These are phyloP conservation scores for Ustilago shanxiensis DNA, from an alignment of 1,284 basidiomycete species.

Conservation along the genomic window DNA sequence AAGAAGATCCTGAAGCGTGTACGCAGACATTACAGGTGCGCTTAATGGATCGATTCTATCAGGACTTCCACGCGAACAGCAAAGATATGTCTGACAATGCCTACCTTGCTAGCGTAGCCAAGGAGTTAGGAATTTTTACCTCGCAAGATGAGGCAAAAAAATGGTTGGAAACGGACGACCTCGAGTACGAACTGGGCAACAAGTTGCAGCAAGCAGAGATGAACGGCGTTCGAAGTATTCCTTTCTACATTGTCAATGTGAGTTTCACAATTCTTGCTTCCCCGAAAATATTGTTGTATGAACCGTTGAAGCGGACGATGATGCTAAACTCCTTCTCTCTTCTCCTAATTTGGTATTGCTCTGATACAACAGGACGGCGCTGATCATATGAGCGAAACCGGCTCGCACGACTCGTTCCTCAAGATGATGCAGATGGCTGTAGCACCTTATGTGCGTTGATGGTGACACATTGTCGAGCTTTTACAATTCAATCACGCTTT, in stretches of 20 bases:
- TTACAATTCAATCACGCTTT: background rate
- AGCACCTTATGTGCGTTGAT: constrained; percentile 42
- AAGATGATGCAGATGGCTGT: constrained; percentile 60
- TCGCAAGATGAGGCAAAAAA: constrained; percentile 31
- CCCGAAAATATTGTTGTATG: background rate
- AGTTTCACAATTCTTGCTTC: constrained; percentile 10
- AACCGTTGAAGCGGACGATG: background rate
- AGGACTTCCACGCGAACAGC: constrained; percentile 36
- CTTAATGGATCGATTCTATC: constrained; percentile 44
- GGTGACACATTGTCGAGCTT: background rate
- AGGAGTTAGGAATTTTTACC: constrained; percentile 35
- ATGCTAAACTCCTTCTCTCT: background rate
- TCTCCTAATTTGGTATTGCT: background rate
- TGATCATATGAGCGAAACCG: constrained; percentile 53
- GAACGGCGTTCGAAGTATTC: constrained; percentile 56
- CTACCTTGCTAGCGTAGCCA: constrained; percentile 34
- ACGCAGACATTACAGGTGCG: constrained; percentile 32
- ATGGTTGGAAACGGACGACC: constrained; percentile 52
- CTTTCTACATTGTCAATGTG: constrained; percentile 57
- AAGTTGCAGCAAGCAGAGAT: constrained; percentile 53
- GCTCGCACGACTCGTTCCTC: constrained; percentile 43
- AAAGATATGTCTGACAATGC: constrained; percentile 49
- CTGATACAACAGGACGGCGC: constrained; percentile 36
- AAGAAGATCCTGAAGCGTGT: constrained; percentile 19
- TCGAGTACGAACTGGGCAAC: constrained; percentile 51